These are phyloP conservation scores for Cadophora sp. DNA, from an alignment of 2,329 filamentous ascomycete species.

Conservation along the genomic window DNA sequence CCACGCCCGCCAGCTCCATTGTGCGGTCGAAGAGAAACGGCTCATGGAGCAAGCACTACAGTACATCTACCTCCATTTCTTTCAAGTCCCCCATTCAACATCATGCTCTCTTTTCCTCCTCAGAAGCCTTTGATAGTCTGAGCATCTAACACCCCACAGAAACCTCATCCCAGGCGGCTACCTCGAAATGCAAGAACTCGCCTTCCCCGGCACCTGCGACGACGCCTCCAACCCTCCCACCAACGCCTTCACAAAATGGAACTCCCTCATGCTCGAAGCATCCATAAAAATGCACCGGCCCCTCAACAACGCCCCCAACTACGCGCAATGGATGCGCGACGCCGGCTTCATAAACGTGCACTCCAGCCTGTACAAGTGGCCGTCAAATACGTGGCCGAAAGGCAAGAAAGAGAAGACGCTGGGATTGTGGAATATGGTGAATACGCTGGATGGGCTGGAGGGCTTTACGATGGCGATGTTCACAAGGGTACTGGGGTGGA, in stretches of 20 bases:
- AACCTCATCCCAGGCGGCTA: slow-evolving; percentile 23
- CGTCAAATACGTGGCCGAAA: slow-evolving; percentile 58
- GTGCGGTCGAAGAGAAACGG: slow-evolving; percentile 47
- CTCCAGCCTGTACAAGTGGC: slow-evolving; percentile 56
- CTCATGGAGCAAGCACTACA: slow-evolving; percentile 33
- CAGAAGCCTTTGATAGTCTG: not conserved
- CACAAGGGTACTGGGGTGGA: slow-evolving; percentile 49
- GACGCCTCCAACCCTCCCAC: slow-evolving; percentile 39
- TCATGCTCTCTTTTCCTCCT: not conserved
- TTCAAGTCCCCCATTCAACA: no score
- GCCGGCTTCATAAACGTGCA: slow-evolving; percentile 60
- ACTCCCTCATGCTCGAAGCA: slow-evolving; percentile 29
- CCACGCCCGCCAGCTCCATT: slow-evolving; percentile 48
- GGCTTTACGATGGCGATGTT: slow-evolving; percentile 45
- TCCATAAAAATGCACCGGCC: slow-evolving; percentile 23
- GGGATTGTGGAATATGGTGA: slow-evolving; percentile 44
- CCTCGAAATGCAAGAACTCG: slow-evolving; percentile 27
- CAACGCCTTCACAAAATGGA: slow-evolving; percentile 32
- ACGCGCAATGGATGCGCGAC: slow-evolving; percentile 49
- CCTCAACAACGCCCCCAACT: slow-evolving; percentile 24
- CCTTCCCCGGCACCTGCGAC: slow-evolving; percentile 20
- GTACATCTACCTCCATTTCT: not conserved
- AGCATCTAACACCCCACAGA: slow-evolving; percentile 5
- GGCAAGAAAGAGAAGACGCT: slow-evolving; percentile 58
- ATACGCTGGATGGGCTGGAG: slow-evolving; percentile 34